Base-by-base conservation (phyloP, 345 rosid species). In the Dovyalis caffra region DNA sequence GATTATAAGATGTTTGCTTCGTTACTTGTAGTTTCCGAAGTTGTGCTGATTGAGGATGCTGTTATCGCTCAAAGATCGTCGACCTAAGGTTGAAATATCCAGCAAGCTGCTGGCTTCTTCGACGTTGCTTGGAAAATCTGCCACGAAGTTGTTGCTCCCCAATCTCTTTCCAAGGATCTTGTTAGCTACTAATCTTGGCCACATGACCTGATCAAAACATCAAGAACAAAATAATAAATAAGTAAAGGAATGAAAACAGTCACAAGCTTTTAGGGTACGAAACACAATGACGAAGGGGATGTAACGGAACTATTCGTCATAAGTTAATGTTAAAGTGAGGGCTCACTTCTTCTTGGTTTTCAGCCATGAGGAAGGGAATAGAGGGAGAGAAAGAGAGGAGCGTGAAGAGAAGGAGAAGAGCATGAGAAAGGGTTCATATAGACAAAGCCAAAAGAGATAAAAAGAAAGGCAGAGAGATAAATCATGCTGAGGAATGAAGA, bases 91-190 rank as follows among this genome's bases (percentile, higher is more conserved):
- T 26, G 86, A 73, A 25, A 76, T 68, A 68, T 77, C 81, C 25
- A 73, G 64, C 66, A 84, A 73, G 28, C 35, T 18, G 25, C 60
- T n/a, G 26, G 78, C 61, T 67, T 78, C 82, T 16, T n/a, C n/a
- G n/a, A 77, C n/a, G 53, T 70, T 69, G 63, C 71, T 78, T 1
- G 92, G 96, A 61, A 86, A 87, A 84, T 92, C 98, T 0, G 98
- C 89, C 0, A 87, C 88, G n/a, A 94, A 94, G 75, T 85, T 90
- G 81, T 77, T 88, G 90, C 90, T 86, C n/a, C 96, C 92, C 53
- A 86, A 66, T 66, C 87, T 77, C 74, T 82, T 90, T 77, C 84
- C 78, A 34, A 93, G 81, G 83, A 89, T 40, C 85, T 91, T 93
- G 80, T 79, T 91, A 29, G 88, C 93, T 35, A 91, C 88, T 75